These are phyloP conservation scores for Infundibulicybe gibba DNA, from an alignment of 768 basidiomycete species.

Conservation along the genomic window DNA sequence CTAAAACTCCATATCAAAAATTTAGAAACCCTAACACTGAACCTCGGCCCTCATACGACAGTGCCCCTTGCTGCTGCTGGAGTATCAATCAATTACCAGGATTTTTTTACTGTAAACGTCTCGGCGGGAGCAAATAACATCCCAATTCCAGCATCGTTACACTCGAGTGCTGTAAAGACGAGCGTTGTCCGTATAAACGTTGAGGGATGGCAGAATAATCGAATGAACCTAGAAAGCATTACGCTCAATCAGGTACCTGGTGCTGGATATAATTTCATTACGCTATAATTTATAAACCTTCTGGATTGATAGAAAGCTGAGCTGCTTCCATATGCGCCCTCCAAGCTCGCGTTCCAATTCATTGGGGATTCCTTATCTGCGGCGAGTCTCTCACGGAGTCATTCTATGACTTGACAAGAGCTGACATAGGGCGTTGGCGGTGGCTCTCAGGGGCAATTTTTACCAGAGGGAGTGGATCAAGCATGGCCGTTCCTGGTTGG, in stretches of 20 bases:
- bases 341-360: slow-evolving; percentile 46
- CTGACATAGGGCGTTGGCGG: not conserved
- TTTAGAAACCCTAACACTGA: slow-evolving; percentile 36
- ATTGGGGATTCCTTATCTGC: slow-evolving; percentile 58
- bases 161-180: not conserved
- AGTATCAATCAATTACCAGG: slow-evolving; percentile 44
- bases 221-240: slow-evolving; percentile 48
- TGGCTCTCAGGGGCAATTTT: slow-evolving; percentile 46
- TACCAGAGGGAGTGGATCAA: slow-evolving; percentile 49
- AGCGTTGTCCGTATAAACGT: slow-evolving; percentile 44
- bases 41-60: slow-evolving; percentile 48
- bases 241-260: slow-evolving; percentile 35
- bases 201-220: slow-evolving; percentile 59
- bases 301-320: slow-evolving; percentile 34
- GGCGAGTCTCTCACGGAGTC: slow-evolving; percentile 22
- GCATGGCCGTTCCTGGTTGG: slow-evolving; percentile 54
- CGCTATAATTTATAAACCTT: not conserved
- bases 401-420: too few species aligned
- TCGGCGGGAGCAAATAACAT: slow-evolving; percentile 43
- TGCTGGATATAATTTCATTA: not conserved
- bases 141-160: slow-evolving; percentile 21
- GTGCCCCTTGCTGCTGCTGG: slow-evolving; percentile 41
- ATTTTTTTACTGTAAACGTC: slow-evolving; percentile 43
- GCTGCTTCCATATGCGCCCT: slow-evolving; percentile 40
- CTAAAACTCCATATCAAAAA: slow-evolving; percentile 46